Evolutionary conservation across 257 asterid species (phyloP).

Genomic region (Solanum chaucha): DNA sequence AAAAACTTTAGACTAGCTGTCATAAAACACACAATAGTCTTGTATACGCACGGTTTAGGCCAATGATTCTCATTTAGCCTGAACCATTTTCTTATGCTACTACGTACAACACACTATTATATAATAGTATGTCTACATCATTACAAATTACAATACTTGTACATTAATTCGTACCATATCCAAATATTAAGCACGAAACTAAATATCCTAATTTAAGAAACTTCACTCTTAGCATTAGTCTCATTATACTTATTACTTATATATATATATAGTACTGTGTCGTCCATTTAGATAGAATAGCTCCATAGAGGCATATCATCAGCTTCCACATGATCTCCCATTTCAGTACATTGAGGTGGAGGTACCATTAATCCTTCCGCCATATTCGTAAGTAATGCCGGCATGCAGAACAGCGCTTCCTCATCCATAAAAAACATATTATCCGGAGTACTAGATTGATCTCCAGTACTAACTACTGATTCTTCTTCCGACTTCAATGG

Average conservation of each 20-base stretch:
- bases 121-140: neutral
- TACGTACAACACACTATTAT: neutral
- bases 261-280: too few relatives aligned
- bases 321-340: constrained; percentile 13
- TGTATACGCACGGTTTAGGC: neutral
- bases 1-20: neutral
- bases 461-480: neutral
- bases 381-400: constrained; percentile 29
- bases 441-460: neutral
- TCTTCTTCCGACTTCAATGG: neutral
- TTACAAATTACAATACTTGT: neutral
- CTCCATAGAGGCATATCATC: constrained; percentile 45
- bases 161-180: too few relatives aligned
- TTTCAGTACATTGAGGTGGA: constrained; percentile 19
- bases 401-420: constrained; percentile 37
- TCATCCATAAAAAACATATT: constrained; percentile 21
- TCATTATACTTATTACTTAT: too few relatives aligned
- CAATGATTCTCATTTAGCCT: neutral
- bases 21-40: neutral
- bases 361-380: constrained; percentile 54
- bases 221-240: too few relatives aligned
- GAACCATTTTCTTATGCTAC: neutral
- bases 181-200: too few relatives aligned
- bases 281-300: constrained; percentile 2
- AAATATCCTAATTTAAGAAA: neutral